These are phyloP conservation scores for Aspergillus ibericus DNA, from an alignment of 2,329 filamentous ascomycete genomes.

Conservation along the genomic window DNA sequence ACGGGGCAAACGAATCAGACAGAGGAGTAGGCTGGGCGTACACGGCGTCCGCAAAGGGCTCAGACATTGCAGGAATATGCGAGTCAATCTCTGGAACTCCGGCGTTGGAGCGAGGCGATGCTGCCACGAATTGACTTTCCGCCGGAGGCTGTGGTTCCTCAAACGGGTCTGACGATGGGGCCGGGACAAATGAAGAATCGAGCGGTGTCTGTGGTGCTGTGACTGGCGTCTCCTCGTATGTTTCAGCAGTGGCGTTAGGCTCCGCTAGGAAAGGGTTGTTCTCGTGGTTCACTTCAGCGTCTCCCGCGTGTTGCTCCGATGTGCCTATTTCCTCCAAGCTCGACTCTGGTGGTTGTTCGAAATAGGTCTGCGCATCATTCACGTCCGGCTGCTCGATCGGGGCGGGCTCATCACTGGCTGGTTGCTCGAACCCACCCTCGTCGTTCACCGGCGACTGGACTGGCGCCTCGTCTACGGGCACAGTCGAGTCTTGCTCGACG, in stretches of 20 bases:
- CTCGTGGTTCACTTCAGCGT: conserved; percentile 10
- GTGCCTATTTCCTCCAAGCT: conserved; percentile 13
- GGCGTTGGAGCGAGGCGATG: conserved; percentile 21
- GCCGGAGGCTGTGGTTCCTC: conserved; percentile 32
- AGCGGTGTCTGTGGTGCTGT: conserved; percentile 25
- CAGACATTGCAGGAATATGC: conserved; percentile 17
- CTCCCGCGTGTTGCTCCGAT: conserved; percentile 12
- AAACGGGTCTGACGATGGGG: conserved; percentile 8
- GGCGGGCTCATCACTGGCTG: conserved; percentile 12
- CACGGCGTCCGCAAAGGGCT: conserved; percentile 10
- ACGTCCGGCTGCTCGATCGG: conserved; percentile 19
- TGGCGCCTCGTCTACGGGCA: conserved; percentile 13
- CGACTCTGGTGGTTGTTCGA: conserved; percentile 15
- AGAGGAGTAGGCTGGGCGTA: conserved; percentile 9
- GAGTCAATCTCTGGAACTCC: conserved; percentile 12
- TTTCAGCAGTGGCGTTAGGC: conserved; percentile 12
- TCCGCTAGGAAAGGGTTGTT: conserved; percentile 7
- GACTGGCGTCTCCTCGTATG: conserved; percentile 20
- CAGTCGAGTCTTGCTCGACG: conserved; percentile 15
- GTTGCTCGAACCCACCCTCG: conserved; percentile 13
- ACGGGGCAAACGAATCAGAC: conserved; percentile 9
- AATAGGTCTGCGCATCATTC: conserved; percentile 20
- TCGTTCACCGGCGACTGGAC: conserved; percentile 15
- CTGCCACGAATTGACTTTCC: conserved; percentile 31
- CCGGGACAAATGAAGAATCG: conserved; percentile 20